Conservation (phyloP, 129 eudicot species). For the Lonicera japonica region DNA sequence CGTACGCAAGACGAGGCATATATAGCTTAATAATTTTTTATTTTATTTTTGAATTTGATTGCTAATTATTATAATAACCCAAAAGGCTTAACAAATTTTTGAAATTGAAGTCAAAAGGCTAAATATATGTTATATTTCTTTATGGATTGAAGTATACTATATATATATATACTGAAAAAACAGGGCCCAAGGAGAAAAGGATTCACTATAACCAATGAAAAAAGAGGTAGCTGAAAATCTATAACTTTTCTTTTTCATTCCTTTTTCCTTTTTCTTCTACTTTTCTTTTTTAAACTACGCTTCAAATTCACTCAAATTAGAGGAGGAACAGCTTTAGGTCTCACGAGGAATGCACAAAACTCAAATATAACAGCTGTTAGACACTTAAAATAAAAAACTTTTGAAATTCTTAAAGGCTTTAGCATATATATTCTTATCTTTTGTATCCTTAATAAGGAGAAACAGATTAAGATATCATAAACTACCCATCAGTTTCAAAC, state of each 20-base stretch:
- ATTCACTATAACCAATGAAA: conserved; percentile 4
- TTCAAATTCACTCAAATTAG: neutral
- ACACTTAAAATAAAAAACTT: neutral
- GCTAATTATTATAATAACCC: neutral
- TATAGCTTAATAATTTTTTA: too few species aligned
- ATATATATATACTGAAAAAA: neutral
- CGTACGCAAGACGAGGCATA: too few species aligned
- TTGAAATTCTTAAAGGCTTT: neutral
- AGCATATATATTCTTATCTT: neutral
- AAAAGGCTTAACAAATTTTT: neutral
- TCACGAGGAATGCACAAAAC: neutral
- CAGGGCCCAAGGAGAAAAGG: conserved; percentile 7
- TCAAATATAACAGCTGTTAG: neutral
- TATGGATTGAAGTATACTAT: neutral
- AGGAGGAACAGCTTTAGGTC: neutral
- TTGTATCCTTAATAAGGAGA: neutral
- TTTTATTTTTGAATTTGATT: too few species aligned
- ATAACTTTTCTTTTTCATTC: conserved; percentile 8
- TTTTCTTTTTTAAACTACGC: neutral
- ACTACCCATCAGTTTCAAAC: too few species aligned
- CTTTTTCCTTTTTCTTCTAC: neutral
- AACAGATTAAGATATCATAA: neutral
- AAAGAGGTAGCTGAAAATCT: conserved; percentile 1
- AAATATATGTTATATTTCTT: neutral
- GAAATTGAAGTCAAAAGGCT: conserved; percentile 1